Evolutionary conservation across 139 green algal species (phyloP), one percentile per base, ranked within the genome.

Genomic region (Coelastrella sp.): DNA sequence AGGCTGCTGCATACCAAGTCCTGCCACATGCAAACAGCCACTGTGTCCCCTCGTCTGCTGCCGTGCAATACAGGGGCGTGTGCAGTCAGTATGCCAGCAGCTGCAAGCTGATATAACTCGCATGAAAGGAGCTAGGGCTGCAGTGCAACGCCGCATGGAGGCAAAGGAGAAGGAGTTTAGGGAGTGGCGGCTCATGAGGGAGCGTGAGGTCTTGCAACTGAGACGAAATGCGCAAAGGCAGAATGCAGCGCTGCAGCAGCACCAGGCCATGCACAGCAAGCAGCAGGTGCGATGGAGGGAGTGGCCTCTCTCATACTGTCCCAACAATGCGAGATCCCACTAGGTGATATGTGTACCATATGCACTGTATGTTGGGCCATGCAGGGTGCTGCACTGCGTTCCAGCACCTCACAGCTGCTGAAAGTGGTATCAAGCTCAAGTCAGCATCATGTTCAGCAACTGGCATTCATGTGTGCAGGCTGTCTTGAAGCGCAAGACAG

Each of bases 401-500:
- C 35, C 35, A 49, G 35, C 35, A 49, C 35, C 11, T 81, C n/a
- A n/a, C 74, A 81, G 74, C 19, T 24, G 66, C 35, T 49, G 35
- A 49, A 49, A 49, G 1, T 49, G 35, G 35, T 49, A 49, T 49
- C 1, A 49, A 49, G 35, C 35, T 49, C 35, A 49, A 49, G 35
- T 49, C n/a, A n/a, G n/a, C n/a, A 49, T 49, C 35, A 3, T 49
- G 35, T 49, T 49, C 35, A 49, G 35, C 35, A 49, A 49, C 35
- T 49, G 35, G 35, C 35, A 49, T 49, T 49, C 35, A 49, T 14
- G 17, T 17, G 25, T 87, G 22, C 93, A 96, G 87, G 95, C 95
- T 11, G 97, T 99, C 86, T 91, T 99, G 76, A 95, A 97, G 78
- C 94, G 97, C 73, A 99, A 99, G 95, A 98, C 96, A 58, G 94